Evolutionary conservation across 139 green algal species (phyloP), one percentile per base, ranked within the genome.

Genomic region (Haematococcus lacustris): DNA sequence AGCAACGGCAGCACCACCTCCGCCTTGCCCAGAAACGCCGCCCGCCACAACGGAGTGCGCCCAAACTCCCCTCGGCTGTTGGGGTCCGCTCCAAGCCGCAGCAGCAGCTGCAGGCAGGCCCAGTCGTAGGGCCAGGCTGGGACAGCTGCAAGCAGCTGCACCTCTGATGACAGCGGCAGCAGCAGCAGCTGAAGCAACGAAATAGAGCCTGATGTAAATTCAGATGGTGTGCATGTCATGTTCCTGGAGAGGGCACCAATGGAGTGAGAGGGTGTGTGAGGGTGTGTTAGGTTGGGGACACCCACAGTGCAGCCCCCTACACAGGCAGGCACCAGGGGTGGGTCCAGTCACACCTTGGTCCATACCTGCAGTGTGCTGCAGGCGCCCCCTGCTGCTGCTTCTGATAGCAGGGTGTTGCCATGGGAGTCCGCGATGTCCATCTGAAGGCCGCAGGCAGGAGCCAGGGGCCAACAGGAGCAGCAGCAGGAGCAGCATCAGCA

Each of bases 61-160:
- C n/a, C 50, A 75, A 88, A 88, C 75, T 88, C 83, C 2, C 83
- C 77, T 30, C 77, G 75, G 33, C 26, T 76, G 82, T 84, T 87
- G 61, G 82, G 82, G 75, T 87, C 30, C 1, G 73, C 71, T 3
- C 82, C 82, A 38, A 47, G 47, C 68, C 69, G 43, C 57, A 76
- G 38, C 62, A 76, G 60, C 28, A 71, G 40, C 71, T 70, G 39
- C 33, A 71, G n/a, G 25, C 71, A 70, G 9, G 26, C 3, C 32
- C 21, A 21, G 47, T 57, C 13, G 47, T 21, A 28, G 47, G 47
- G 47, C 47, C 47, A 21, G 13, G 21, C 47, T 57, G 21, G 47
- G 13, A 57, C 47, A 13, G 13, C 47, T 57, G 47, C 13, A 21
- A 28, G 47, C 21, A 57, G 47, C 47, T 57, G 47, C 13, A 21